Conservation (phyloP, 2,329 filamentous ascomycete species). For the Diplodia corticola region DNA sequence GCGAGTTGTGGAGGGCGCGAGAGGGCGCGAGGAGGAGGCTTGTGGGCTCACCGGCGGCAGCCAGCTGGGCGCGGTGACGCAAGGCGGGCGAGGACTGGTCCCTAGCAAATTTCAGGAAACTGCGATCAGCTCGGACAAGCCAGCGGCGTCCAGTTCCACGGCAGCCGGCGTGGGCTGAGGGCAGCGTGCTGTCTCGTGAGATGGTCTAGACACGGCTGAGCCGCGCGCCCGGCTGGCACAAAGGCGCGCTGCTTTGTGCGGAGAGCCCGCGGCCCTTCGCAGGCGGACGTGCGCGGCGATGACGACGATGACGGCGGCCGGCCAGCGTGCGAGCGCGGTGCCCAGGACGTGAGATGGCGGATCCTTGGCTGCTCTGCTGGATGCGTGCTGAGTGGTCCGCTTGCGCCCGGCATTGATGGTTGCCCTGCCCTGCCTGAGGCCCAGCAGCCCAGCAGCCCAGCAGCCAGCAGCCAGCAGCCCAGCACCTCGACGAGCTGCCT, state of each 20-base stretch:
- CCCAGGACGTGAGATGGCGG: neutral
- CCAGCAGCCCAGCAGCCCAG: neutral
- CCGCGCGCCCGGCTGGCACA: neutral
- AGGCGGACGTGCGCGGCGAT: slow-evolving; percentile 1
- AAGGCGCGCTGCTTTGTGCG: slow-evolving; percentile 17
- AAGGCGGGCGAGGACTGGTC: neutral
- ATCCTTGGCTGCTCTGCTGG: neutral
- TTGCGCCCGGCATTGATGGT: neutral
- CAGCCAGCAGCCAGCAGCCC: no score
- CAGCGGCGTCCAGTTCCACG: slow-evolving; percentile 2
- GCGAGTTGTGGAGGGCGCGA: neutral
- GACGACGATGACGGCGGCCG: neutral
- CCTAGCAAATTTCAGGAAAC: slow-evolving; percentile 18
- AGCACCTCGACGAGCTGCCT: neutral
- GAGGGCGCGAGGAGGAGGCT: neutral
- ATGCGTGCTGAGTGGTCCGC: neutral
- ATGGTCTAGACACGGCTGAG: neutral
- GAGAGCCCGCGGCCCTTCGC: neutral
- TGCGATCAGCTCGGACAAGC: slow-evolving; percentile 20
- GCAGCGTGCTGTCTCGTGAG: slow-evolving; percentile 15
- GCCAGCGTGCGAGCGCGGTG: no score
- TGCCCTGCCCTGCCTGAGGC: neutral
- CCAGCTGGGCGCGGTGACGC: neutral
- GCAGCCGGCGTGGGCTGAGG: slow-evolving; percentile 14
- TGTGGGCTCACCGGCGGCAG: slow-evolving; percentile 17